These are phyloP conservation scores for Royoungia palumana DNA, from an alignment of 768 basidiomycete species.

Conservation along the genomic window DNA sequence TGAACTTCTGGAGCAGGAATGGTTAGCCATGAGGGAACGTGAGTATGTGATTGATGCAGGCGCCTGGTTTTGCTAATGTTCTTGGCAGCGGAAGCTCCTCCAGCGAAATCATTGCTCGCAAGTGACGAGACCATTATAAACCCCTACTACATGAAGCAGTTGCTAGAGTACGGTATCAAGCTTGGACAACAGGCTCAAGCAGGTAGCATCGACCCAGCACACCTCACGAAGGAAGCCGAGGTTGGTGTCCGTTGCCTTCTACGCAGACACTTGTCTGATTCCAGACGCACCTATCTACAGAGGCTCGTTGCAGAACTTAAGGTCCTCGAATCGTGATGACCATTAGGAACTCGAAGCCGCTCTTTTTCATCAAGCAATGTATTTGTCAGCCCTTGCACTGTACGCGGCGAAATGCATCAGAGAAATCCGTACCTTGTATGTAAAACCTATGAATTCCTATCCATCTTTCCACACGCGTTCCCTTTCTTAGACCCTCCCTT, in stretches of 20 bases:
- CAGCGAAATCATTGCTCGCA: conserved; percentile 34
- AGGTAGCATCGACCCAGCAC: conserved; percentile 43
- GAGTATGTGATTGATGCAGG: conserved; percentile 5
- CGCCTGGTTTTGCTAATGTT: neutral
- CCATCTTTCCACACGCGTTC: conserved; percentile 22
- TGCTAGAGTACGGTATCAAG: conserved; percentile 67
- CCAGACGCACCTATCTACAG: conserved; percentile 30
- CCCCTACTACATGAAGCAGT: conserved; percentile 75
- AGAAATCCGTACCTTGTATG: conserved; percentile 30
- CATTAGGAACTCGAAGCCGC: neutral
- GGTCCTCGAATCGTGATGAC: conserved; percentile 39
- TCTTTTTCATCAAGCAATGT: conserved; percentile 22
- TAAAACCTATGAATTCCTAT: conserved; percentile 24
- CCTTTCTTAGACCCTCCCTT: conserved; percentile 19
- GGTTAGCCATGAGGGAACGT: conserved; percentile 58
- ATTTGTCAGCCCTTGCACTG: conserved; percentile 26
- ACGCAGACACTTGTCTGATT: neutral
- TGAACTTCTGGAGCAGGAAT: conserved; percentile 76
- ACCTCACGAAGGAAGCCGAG: conserved; percentile 53
- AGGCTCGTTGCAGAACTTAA: conserved; percentile 65
- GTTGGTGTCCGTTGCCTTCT: conserved; percentile 33
- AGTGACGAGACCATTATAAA: conserved; percentile 70
- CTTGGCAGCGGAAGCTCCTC: conserved; percentile 24
- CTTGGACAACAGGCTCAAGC: conserved; percentile 45
- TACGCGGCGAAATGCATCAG: conserved; percentile 25